phyloP scores from a whole-genome alignment of 495 filamentous ascomycete species.

The Aspergillus ostianus region DNA sequence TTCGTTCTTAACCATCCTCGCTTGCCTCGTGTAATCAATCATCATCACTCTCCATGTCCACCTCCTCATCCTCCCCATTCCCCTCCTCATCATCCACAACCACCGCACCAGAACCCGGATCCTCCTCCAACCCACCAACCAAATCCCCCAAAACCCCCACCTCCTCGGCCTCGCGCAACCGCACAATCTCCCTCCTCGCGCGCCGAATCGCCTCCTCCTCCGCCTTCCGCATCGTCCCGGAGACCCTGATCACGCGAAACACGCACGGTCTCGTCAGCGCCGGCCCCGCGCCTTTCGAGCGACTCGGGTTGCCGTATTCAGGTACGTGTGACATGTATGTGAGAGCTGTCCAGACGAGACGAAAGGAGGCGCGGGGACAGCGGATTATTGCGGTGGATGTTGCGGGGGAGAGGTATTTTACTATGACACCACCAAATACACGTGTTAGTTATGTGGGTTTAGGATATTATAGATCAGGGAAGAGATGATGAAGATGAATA shows the following conservation, averaged over 20 bases:
- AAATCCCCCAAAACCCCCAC: conserved; percentile 42
- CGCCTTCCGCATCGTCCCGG: conserved; percentile 87
- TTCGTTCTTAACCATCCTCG: neutral
- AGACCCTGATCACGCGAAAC: conserved; percentile 85
- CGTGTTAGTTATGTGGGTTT: conserved; percentile 1
- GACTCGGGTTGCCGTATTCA: conserved; percentile 13
- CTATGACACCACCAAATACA: conserved; percentile 38
- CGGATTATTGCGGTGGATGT: conserved; percentile 92
- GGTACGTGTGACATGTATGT: conserved; percentile 77
- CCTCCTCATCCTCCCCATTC: conserved; percentile 52
- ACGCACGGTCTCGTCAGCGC: conserved; percentile 55
- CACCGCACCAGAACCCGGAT: conserved; percentile 17
- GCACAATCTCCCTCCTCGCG: conserved; percentile 67
- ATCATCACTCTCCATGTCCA: conserved; percentile 39
- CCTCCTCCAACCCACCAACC: conserved; percentile 23
- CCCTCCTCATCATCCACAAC: conserved; percentile 23
- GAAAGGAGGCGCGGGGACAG: conserved; percentile 72
- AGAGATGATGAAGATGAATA: conserved; percentile 5
- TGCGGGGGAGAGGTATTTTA: conserved; percentile 90
- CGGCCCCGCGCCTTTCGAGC: conserved; percentile 39
- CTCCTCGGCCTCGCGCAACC: conserved; percentile 50
- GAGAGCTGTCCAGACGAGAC: conserved; percentile 85
- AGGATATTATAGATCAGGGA: no score
- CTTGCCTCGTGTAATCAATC: conserved; percentile 14
- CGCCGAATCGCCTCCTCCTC: conserved; percentile 84